A percentile compares a stretch with the other conserved stretches of the same genome.
Conservation (phyloP, 2,329 filamentous ascomycete species). For the Botrytis pseudocinerea region DNA sequence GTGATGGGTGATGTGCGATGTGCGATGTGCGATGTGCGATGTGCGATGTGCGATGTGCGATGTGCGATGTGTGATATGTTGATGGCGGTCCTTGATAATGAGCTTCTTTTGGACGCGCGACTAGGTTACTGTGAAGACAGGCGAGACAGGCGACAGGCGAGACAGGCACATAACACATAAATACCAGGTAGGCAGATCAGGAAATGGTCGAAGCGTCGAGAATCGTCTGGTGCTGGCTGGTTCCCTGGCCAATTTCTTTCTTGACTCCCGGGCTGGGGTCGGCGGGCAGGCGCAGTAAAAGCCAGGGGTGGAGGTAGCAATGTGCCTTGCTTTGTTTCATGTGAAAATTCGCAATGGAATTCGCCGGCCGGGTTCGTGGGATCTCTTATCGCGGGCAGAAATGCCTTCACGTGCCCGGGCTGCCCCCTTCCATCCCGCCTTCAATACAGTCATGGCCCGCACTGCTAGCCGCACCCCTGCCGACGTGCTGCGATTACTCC, state of each 20-base stretch:
- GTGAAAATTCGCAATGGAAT: background rate
- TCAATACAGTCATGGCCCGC: too few species aligned
- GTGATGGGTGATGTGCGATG: too few species aligned
- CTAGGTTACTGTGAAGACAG: background rate
- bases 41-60: too few species aligned
- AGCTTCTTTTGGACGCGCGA: background rate
- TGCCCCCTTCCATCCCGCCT: too few species aligned
- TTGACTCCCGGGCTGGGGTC: background rate
- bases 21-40: too few species aligned
- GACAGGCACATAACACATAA: background rate
- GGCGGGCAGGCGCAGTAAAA: background rate
- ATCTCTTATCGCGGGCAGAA: background rate
- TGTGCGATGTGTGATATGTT: too few species aligned
- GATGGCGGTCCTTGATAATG: background rate
- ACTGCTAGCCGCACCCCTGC: background rate
- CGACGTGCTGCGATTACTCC: background rate
- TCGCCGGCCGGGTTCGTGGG: background rate
- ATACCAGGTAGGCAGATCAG: background rate
- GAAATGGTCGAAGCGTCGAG: conserved; percentile 5
- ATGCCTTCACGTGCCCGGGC: too few species aligned
- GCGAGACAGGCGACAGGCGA: too few species aligned
- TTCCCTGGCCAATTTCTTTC: background rate
- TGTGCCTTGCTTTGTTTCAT: background rate
- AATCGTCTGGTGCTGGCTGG: background rate
- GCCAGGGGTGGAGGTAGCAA: background rate